These are phyloP conservation scores for Dactylellina parvicollis DNA, from an alignment of 2,329 filamentous ascomycete species.

Conservation along the genomic window DNA sequence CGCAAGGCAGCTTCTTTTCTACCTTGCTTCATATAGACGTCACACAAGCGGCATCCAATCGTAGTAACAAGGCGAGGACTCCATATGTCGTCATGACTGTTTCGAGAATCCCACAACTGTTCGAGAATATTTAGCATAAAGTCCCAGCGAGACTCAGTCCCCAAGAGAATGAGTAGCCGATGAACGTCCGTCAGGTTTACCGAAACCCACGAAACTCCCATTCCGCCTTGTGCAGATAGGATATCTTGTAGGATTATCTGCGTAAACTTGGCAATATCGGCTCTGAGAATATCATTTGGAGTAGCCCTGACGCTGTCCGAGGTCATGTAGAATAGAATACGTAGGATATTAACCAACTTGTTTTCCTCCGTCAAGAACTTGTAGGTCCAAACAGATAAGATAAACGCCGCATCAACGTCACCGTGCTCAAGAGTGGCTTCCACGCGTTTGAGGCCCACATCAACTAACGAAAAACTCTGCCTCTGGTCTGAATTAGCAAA, in stretches of 20 bases:
- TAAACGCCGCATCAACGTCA: slow-evolving; percentile 38
- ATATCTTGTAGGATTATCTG: slow-evolving; percentile 43
- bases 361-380: slow-evolving; percentile 36
- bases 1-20: slow-evolving; percentile 37
- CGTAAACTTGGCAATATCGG: slow-evolving; percentile 36
- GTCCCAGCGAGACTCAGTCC: slow-evolving; percentile 28
- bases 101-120: slow-evolving; percentile 42
- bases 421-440: slow-evolving; percentile 24
- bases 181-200: slow-evolving; percentile 33
- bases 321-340: slow-evolving; percentile 43
- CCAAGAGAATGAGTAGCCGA: slow-evolving; percentile 17
- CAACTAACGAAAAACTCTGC: slow-evolving; percentile 29
- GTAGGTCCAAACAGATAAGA: slow-evolving; percentile 44
- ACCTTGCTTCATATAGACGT: slow-evolving; percentile 42
- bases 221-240: slow-evolving; percentile 16
- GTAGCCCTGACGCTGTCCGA: slow-evolving; percentile 30
- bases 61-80: slow-evolving; percentile 38
- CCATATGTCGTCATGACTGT: slow-evolving; percentile 33
- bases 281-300: slow-evolving; percentile 15
- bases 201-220: slow-evolving; percentile 41
- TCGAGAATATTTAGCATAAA: slow-evolving; percentile 41
- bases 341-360: slow-evolving; percentile 31
- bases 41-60: slow-evolving; percentile 35
- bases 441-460: slow-evolving; percentile 34
- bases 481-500: slow-evolving; percentile 9